Conservation (phyloP, 371 early-diverging fungal species). For the Apophysomyces ossiformis region DNA sequence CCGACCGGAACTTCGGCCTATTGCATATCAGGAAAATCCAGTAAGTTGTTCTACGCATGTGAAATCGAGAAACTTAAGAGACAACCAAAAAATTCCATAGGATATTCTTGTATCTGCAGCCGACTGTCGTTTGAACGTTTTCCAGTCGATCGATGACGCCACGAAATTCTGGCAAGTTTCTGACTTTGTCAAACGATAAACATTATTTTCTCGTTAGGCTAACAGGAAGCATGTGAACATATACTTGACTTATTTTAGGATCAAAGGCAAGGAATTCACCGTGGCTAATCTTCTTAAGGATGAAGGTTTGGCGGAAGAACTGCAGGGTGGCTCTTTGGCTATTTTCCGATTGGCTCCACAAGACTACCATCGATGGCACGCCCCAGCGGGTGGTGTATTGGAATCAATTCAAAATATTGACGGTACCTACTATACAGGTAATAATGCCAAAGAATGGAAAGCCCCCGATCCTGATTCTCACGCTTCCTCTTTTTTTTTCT, state of each 20-base stretch:
- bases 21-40: conserved; percentile 51
- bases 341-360: conserved; percentile 89
- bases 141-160: conserved; percentile 57
- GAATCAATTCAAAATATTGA: conserved; percentile 24
- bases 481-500: not conserved
- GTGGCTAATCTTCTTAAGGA: conserved; percentile 56
- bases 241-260: conserved; percentile 23
- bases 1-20: conserved; percentile 59
- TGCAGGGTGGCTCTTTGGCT: conserved; percentile 70
- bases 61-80: too few species aligned
- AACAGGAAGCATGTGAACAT: conserved; percentile 5
- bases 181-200: not conserved
- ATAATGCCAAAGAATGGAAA: not conserved
- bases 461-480: too few species aligned
- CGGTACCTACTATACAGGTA: conserved; percentile 47
- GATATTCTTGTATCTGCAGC: conserved; percentile 62
- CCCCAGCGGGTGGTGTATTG: conserved; percentile 65
- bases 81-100: not conserved
- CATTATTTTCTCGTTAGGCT: not conserved
- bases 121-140: conserved; percentile 69
- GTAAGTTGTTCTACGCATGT: conserved; percentile 21
- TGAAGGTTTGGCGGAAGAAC: conserved; percentile 49
- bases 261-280: conserved; percentile 75
- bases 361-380: conserved; percentile 86
- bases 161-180: conserved; percentile 58